These are phyloP conservation scores for Termitomyces sp. DNA, from an alignment of 768 basidiomycete species.

Conservation along the genomic window DNA sequence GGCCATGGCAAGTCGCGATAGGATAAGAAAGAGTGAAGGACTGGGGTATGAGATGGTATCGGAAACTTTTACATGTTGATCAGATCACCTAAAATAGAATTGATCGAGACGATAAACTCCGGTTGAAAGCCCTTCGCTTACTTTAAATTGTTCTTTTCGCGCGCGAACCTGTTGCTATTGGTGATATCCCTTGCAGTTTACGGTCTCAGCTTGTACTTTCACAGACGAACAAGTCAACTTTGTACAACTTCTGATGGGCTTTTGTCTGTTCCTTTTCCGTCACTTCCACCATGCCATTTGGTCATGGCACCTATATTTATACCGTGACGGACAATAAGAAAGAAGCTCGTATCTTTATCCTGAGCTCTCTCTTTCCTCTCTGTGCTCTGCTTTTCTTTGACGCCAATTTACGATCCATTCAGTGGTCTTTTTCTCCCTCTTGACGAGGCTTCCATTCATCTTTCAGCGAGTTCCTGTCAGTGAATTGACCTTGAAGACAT, in stretches of 20 bases:
- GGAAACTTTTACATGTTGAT: constrained; percentile 1
- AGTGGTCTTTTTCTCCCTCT: constrained; percentile 10
- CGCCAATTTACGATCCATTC: background rate
- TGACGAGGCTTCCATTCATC: constrained; percentile 12
- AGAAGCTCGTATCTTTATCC: background rate
- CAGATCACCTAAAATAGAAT: background rate
- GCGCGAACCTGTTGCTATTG: too few species aligned
- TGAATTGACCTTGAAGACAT: too few species aligned
- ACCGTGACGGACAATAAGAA: constrained; percentile 4
- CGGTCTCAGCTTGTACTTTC: background rate
- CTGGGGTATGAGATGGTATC: background rate
- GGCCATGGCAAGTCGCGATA: constrained; percentile 10
- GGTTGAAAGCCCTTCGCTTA: too few species aligned
- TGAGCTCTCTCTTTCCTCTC: background rate
- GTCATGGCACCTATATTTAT: background rate
- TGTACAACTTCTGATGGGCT: too few species aligned
- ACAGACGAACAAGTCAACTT: background rate
- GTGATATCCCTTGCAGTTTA: too few species aligned
- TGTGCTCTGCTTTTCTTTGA: background rate
- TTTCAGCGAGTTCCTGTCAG: too few species aligned
- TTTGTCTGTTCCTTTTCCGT: too few species aligned
- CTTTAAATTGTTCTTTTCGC: too few species aligned
- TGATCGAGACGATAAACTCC: too few species aligned
- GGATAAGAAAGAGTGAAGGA: background rate
- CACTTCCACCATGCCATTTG: too few species aligned